These are phyloP conservation scores for Alloteropsis semialata DNA, from an alignment of 176 grass and related monocot genomes.

Conservation along the genomic window DNA sequence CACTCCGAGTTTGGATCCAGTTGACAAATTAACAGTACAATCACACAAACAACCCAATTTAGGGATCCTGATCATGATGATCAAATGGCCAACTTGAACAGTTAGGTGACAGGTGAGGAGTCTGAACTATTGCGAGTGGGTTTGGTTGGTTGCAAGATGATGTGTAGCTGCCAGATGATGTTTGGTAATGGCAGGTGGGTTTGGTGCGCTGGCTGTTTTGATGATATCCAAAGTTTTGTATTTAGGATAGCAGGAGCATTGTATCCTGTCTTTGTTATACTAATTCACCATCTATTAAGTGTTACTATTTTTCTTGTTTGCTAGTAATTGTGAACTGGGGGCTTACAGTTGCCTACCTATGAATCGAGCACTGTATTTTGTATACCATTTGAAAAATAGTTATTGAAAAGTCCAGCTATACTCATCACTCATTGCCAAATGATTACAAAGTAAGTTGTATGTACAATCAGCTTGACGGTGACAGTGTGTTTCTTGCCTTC, in stretches of 20 bases:
- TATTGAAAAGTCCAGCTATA: not conserved
- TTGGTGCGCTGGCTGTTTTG: not conserved
- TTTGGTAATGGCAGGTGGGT: not conserved
- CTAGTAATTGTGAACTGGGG: not conserved
- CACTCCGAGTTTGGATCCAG: not conserved
- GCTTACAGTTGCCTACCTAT: not conserved
- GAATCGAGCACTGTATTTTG: not conserved
- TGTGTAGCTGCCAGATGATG: not conserved
- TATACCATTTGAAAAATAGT: not conserved
- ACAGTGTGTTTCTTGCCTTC: not conserved
- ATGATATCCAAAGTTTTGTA: not conserved
- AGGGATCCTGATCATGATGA: not conserved
- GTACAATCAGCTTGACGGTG: not conserved
- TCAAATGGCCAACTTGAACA: not conserved
- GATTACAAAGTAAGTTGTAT: not conserved
- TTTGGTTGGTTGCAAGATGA: not conserved
- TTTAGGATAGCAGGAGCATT: not conserved
- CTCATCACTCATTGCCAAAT: not conserved
- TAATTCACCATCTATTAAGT: not conserved
- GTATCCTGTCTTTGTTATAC: not conserved
- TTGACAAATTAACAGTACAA: not conserved
- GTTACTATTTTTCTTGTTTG: not conserved
- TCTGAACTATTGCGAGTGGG: not conserved
- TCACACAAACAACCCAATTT: not conserved
- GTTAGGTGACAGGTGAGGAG: not conserved